Conservation (phyloP, 225 moss, liverwort and hornwort genomes). For the Pseudoscleropodium purum region DNA sequence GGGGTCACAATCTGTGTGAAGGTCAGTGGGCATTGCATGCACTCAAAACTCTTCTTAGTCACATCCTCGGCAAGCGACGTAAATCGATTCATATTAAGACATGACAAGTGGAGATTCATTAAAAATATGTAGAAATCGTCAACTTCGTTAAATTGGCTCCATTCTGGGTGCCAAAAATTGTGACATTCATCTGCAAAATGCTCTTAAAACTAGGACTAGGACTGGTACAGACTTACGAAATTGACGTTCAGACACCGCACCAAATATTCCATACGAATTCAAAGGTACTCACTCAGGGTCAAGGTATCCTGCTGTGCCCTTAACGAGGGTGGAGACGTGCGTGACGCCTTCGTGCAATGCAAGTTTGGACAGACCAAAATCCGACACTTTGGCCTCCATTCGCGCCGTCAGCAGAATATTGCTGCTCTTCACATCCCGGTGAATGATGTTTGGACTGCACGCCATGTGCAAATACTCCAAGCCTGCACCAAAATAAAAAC, state of each 20-base stretch:
- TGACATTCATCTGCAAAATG: not conserved
- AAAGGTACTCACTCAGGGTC: not conserved
- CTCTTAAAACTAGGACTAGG: not conserved
- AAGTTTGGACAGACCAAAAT: constrained; percentile 60
- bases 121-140: not conserved
- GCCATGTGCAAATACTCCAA: constrained; percentile 55
- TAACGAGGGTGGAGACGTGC: constrained; percentile 37
- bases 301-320: constrained; percentile 5
- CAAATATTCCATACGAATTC: too few relatives aligned
- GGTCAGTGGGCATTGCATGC: not conserved
- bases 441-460: constrained; percentile 57
- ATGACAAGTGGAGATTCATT: not conserved
- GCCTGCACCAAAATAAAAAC: not conserved
- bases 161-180: not conserved
- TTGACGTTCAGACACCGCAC: too few relatives aligned
- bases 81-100: not conserved
- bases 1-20: not conserved
- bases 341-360: constrained; percentile 22
- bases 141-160: not conserved
- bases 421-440: constrained; percentile 62
- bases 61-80: not conserved
- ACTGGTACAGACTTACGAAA: not conserved
- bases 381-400: constrained; percentile 50
- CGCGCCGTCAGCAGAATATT: constrained; percentile 45
- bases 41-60: not conserved